phyloP scores from a whole-genome alignment of 257 asterid species.

The Solanum infundibuliforme region DNA sequence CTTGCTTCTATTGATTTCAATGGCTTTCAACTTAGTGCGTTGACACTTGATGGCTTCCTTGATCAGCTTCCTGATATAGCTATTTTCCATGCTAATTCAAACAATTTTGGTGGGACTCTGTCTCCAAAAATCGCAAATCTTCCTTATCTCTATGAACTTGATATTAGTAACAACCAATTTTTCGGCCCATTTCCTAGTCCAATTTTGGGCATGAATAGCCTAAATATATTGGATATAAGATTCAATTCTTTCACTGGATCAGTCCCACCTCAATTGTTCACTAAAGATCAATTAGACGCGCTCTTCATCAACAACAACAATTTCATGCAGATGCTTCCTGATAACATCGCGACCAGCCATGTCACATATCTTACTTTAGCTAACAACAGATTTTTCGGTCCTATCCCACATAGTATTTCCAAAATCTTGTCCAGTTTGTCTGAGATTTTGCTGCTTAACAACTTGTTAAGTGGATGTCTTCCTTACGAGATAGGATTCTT shows the following conservation, averaged over 20 bases:
- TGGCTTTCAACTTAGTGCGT: conserved; percentile 55
- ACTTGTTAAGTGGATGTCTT: conserved; percentile 45
- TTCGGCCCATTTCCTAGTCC: conserved; percentile 53
- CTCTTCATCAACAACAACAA: conserved; percentile 61
- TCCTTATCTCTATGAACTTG: conserved; percentile 60
- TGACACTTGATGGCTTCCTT: conserved; percentile 54
- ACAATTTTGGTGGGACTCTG: conserved; percentile 41
- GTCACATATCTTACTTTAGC: conserved; percentile 47
- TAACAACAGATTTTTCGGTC: conserved; percentile 60
- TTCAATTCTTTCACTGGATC: conserved; percentile 63
- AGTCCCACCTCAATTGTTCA: conserved; percentile 50
- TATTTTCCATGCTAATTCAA: conserved; percentile 76
- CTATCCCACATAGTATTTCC: conserved; percentile 39
- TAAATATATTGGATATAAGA: conserved; percentile 52
- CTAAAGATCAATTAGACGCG: conserved; percentile 27
- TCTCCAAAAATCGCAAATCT: conserved; percentile 34
- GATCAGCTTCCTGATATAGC: conserved; percentile 71
- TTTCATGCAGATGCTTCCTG: conserved; percentile 43
- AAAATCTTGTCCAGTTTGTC: conserved; percentile 17
- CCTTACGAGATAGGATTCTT: conserved; percentile 57
- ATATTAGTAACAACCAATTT: conserved; percentile 62
- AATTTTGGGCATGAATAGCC: conserved; percentile 28
- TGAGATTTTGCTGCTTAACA: conserved; percentile 48
- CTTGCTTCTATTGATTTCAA: conserved; percentile 73
- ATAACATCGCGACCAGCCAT: conserved; percentile 10